Base-by-base conservation (phyloP, 495 filamentous ascomycete genomes). In the Penicillium nucicola region DNA sequence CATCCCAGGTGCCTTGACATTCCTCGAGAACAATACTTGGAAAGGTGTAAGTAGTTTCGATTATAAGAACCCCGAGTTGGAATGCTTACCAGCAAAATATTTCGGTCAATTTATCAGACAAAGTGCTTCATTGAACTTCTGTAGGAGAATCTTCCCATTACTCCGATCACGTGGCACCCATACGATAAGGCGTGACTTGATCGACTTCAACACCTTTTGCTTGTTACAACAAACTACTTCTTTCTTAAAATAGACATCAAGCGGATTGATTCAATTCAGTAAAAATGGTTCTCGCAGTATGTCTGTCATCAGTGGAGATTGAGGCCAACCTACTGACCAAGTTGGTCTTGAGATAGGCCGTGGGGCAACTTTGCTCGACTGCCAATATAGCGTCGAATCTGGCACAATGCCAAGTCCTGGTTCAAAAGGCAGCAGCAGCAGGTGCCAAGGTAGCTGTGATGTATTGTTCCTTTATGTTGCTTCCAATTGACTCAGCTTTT, bases 311-410 rank as follows among this genome's bases (percentile, higher is more conserved):
- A 1, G 19, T 23, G 7, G 22, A 11, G 14, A 1, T 11, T 35
- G 33, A 36, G 7, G 2, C 32, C 10, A 33, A 19, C 25, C 38
- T 9, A 13, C 20, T 55, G 7, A 38, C 25, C 14, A 15, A 22
- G 17, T 17, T 42, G 3, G n/a, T 18, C 48, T 34, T 34, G 51
- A 53, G 17, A 54, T 65, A 95, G 90, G 90, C 90, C 36, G 79
- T 96, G 22, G 90, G 90, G 20, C 90, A 96, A 68, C 72, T 96
- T 61, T 92, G 90, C 67, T 89, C 89, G 20, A 92, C 88, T 53
- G 79, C 86, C 40, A 86, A 77, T 62, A 85, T 93, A 77, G 68
- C 80, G 51, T 77, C 88, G 60, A 96, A 96, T 63, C 81, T 95
- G 18, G 63, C 74, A 22, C 87, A 91, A 66, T 93, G 89, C 60